Percentiles rank a stretch among this genome's conserved stretches.
Evolutionary conservation across 2,329 filamentous ascomycete species (phyloP).

Genomic region (Albifimbria verrucaria): DNA sequence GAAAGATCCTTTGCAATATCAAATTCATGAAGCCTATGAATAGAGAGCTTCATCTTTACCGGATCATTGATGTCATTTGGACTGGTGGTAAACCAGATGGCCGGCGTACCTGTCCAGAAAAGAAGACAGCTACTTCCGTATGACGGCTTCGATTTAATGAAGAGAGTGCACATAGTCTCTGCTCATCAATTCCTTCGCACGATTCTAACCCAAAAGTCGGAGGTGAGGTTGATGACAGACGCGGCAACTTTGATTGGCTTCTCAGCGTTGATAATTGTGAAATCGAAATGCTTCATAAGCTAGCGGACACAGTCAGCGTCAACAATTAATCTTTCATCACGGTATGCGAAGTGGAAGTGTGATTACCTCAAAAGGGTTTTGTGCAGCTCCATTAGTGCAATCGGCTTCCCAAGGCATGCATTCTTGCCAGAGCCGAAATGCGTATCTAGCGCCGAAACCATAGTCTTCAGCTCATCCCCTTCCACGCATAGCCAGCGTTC

Average conservation of each 20-base stretch:
- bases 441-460: slow-evolving; percentile 35
- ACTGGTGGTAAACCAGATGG: slow-evolving; percentile 8
- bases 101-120: slow-evolving; percentile 7
- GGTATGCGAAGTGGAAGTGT: background rate
- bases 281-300: slow-evolving; percentile 30
- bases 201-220: slow-evolving; percentile 32
- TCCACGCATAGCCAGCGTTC: slow-evolving; percentile 49
- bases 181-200: too few species aligned
- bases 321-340: background rate
- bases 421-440: slow-evolving; percentile 44
- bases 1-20: slow-evolving; percentile 2
- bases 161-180: too few species aligned
- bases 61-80: slow-evolving; percentile 11
- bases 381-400: slow-evolving; percentile 46
- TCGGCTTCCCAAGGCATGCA: slow-evolving; percentile 43
- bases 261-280: slow-evolving; percentile 28
- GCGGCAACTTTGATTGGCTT: slow-evolving; percentile 27
- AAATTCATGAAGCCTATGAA: slow-evolving; percentile 4
- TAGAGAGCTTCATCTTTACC: slow-evolving; percentile 10
- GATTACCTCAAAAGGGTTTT: slow-evolving; percentile 46
- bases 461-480: slow-evolving; percentile 25
- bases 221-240: slow-evolving; percentile 30
- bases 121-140: too few species aligned
- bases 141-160: too few species aligned
- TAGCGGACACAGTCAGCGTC: slow-evolving; percentile 7